These are phyloP conservation scores for Pyrenophora teres DNA, from an alignment of 2,329 filamentous ascomycete genomes.

Conservation along the genomic window DNA sequence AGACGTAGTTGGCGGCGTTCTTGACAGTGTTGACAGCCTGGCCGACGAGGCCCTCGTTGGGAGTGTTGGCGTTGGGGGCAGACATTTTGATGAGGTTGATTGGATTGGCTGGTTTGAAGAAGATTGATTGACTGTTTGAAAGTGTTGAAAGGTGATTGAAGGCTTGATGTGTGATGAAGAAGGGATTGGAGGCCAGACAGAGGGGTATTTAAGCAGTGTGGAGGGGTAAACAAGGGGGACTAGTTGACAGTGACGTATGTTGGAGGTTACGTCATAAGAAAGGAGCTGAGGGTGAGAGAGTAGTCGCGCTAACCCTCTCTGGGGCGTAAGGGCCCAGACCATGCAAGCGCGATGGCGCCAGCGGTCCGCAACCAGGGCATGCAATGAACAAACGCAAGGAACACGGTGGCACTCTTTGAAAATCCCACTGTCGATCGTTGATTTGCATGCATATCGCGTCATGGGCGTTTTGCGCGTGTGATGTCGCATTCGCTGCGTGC, in stretches of 20 bases:
- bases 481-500: slow-evolving; percentile 13
- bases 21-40: slow-evolving; percentile 46
- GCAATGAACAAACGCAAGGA: slow-evolving; percentile 8
- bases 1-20: slow-evolving; percentile 71
- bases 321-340: slow-evolving; percentile 7
- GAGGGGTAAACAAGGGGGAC: slow-evolving; percentile 2
- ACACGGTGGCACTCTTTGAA: slow-evolving; percentile 9
- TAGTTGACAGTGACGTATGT: slow-evolving; percentile 10
- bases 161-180: slow-evolving; percentile 23
- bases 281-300: slow-evolving; percentile 2
- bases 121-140: neutral
- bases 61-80: slow-evolving; percentile 51
- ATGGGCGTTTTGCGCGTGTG: slow-evolving; percentile 5
- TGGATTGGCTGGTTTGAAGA: slow-evolving; percentile 9
- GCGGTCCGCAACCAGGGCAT: slow-evolving; percentile 9
- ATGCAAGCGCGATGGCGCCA: neutral
- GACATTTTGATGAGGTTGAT: slow-evolving; percentile 46
- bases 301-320: neutral
- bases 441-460: slow-evolving; percentile 19
- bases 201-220: slow-evolving; percentile 24
- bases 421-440: slow-evolving; percentile 21
- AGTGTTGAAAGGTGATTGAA: neutral
- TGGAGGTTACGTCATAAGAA: slow-evolving; percentile 4
- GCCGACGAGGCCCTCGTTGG: slow-evolving; percentile 52
- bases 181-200: slow-evolving; percentile 9